Percentiles rank a stretch among this genome's conserved stretches.
Evolutionary conservation across 2,329 filamentous ascomycete genomes (phyloP).

Genomic region (Nemania serpens): DNA sequence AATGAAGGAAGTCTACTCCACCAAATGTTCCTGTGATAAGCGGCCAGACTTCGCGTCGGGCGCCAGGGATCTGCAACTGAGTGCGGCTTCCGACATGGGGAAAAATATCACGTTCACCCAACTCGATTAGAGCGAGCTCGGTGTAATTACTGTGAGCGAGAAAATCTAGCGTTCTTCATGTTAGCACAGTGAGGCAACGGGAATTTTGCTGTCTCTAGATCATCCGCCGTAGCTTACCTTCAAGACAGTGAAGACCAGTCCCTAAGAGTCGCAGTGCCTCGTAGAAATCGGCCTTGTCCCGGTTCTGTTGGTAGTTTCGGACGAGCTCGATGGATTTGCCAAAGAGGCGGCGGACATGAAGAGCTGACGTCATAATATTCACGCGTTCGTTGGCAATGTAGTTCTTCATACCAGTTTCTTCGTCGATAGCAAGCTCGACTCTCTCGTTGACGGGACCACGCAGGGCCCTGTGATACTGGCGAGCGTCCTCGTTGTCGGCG

Average conservation of each 20-base stretch:
- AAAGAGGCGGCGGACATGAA: slow-evolving; percentile 76
- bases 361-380: slow-evolving; percentile 80
- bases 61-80: slow-evolving; percentile 70
- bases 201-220: background rate
- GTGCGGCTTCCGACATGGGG: slow-evolving; percentile 83
- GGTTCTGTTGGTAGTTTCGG: slow-evolving; percentile 68
- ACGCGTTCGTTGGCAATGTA: slow-evolving; percentile 87
- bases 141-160: slow-evolving; percentile 93
- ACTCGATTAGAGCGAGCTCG: slow-evolving; percentile 84
- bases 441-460: slow-evolving; percentile 81
- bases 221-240: slow-evolving; percentile 54
- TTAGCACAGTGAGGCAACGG: background rate
- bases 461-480: slow-evolving; percentile 78
- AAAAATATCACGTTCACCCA: slow-evolving; percentile 81
- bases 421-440: slow-evolving; percentile 78
- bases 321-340: slow-evolving; percentile 77
- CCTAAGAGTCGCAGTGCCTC: slow-evolving; percentile 86
- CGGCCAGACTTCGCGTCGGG: slow-evolving; percentile 71
- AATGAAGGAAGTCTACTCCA: slow-evolving; percentile 92
- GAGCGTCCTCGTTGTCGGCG: slow-evolving; percentile 84
- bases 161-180: slow-evolving; percentile 62
- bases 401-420: slow-evolving; percentile 80
- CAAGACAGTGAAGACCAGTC: slow-evolving; percentile 86
- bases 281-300: slow-evolving; percentile 77
- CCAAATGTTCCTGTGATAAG: slow-evolving; percentile 91